Conservation (phyloP, 129 eudicot species). For the Ambrosia trifida region DNA sequence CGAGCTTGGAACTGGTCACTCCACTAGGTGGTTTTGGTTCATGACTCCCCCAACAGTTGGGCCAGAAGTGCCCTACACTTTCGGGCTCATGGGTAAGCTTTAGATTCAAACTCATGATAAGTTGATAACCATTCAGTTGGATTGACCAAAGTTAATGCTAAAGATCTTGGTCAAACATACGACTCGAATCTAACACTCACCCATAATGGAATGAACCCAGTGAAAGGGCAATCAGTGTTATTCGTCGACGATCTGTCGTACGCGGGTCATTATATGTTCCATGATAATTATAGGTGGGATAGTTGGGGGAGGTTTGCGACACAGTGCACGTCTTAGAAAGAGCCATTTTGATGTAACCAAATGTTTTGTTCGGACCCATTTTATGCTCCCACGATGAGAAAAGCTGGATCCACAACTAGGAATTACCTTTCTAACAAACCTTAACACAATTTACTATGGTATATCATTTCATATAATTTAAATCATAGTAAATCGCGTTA, state of each 20-base stretch:
- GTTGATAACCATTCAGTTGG: background rate
- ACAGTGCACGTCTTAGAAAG: no score
- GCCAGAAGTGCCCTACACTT: constrained; percentile 84
- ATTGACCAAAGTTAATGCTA: constrained; percentile 27
- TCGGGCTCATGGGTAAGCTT: constrained; percentile 78
- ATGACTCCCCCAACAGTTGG: constrained; percentile 81
- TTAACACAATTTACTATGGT: no score
- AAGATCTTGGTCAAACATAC: constrained; percentile 67
- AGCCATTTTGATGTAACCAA: no score
- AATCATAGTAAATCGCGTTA: no score
- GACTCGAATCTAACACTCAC: constrained; percentile 56
- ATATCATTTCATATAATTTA: no score
- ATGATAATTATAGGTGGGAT: constrained; percentile 65
- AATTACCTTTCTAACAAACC: no score
- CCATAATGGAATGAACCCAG: constrained; percentile 54
- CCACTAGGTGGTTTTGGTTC: constrained; percentile 73
- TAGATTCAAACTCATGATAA: background rate
- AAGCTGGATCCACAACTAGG: no score
- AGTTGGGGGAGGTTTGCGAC: constrained; percentile 65
- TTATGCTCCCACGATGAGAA: no score
- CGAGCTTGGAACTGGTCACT: constrained; percentile 57
- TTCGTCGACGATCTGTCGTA: constrained; percentile 63
- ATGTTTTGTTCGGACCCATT: no score
- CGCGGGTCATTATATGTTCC: constrained; percentile 48
- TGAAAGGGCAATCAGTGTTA: constrained; percentile 55